These are phyloP conservation scores for Chenopodium suecicum DNA, from an alignment of 148 eudicot species.

Conservation along the genomic window DNA sequence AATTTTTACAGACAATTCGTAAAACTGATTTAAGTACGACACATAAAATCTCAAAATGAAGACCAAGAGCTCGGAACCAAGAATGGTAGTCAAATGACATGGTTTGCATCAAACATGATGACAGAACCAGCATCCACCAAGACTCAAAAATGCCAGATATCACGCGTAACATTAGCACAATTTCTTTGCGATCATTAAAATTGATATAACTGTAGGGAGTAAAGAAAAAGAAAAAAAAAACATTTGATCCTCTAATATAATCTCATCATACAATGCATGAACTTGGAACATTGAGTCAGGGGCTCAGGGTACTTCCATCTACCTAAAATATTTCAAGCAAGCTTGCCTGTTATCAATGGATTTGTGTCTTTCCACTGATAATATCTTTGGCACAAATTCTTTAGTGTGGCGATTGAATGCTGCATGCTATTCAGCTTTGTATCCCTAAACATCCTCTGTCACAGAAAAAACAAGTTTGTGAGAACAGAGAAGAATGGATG, in stretches of 20 bases:
- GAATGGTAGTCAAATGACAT: neutral
- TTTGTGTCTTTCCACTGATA: conserved; percentile 57
- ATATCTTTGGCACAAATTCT: conserved; percentile 77
- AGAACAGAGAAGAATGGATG: conserved; percentile 12
- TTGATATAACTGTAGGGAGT: neutral
- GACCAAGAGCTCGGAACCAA: neutral
- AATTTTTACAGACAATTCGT: too few relatives aligned
- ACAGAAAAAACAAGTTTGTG: conserved; percentile 18
- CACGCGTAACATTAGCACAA: neutral
- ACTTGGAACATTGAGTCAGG: neutral
- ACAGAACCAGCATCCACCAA: neutral
- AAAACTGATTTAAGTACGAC: neutral
- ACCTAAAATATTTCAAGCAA: conserved; percentile 1
- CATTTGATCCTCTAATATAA: neutral
- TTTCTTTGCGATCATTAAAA: neutral
- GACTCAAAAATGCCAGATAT: conserved; percentile 2
- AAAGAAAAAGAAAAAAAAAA: neutral
- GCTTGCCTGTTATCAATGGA: conserved; percentile 56
- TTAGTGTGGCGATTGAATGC: conserved; percentile 82
- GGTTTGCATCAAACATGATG: neutral
- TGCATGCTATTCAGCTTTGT: conserved; percentile 78
- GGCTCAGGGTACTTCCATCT: neutral
- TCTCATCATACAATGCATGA: neutral
- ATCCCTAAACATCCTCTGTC: conserved; percentile 93
- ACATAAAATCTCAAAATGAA: neutral